Conservation (phyloP, 1,284 basidiomycete genomes). For the Erythrobasidium hasegawianum region DNA sequence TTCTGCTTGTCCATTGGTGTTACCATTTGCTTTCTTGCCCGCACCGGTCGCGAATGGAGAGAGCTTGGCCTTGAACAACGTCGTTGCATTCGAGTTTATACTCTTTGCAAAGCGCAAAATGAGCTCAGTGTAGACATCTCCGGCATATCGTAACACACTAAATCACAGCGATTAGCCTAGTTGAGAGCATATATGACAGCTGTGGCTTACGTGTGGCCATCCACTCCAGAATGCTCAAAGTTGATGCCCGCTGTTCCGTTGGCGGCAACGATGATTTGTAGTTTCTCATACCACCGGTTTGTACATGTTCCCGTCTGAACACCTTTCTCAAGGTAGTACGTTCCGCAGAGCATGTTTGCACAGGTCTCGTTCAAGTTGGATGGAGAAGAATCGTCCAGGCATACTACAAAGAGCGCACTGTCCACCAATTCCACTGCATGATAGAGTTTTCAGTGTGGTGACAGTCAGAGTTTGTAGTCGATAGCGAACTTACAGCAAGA, state of each 20-base stretch:
- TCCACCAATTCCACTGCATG: constrained; percentile 67
- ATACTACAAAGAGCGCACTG: constrained; percentile 81
- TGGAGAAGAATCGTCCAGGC: constrained; percentile 80
- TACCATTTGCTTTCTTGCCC: constrained; percentile 49
- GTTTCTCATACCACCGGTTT: constrained; percentile 74
- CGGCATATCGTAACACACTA: constrained; percentile 74
- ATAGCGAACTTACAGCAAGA: constrained; percentile 59
- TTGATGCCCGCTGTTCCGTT: constrained; percentile 96
- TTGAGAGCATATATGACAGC: too few species aligned
- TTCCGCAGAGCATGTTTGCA: constrained; percentile 89
- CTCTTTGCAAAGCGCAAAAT: constrained; percentile 88
- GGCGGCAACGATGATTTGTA: constrained; percentile 88
- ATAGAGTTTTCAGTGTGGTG: too few species aligned
- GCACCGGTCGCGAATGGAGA: constrained; percentile 76
- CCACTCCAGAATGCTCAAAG: constrained; percentile 96
- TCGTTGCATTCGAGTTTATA: constrained; percentile 88
- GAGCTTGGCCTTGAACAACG: constrained; percentile 82
- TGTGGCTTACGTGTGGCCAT: constrained; percentile 62
- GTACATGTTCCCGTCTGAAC: constrained; percentile 94
- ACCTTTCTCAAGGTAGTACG: constrained; percentile 62
- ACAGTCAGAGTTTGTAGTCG: too few species aligned
- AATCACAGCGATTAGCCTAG: too few species aligned
- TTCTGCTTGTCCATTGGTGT: constrained; percentile 35
- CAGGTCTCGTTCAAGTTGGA: constrained; percentile 70
- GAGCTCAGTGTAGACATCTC: constrained; percentile 92